Evolutionary conservation across 306 rosid genomes (phyloP).

Genomic region (Acmispon strigosus): DNA sequence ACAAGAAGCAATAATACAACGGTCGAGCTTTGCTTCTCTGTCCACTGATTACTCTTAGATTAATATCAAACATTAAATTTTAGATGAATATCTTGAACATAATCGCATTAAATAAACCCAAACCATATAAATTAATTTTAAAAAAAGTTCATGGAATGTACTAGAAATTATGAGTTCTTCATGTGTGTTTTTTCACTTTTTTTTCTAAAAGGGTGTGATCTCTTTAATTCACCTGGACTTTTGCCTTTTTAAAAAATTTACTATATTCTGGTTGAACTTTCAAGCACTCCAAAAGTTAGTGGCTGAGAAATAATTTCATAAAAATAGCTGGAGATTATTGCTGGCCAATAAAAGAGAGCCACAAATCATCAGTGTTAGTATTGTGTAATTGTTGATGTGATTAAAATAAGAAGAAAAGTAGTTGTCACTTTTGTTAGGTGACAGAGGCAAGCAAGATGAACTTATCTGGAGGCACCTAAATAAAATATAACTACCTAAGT

Average conservation of each 20-base stretch:
- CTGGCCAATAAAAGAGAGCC: not conserved
- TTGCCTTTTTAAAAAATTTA: not conserved
- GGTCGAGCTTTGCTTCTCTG: not conserved
- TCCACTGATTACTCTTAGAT: not conserved
- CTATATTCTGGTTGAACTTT: not conserved
- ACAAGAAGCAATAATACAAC: not conserved
- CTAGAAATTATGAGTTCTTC: not conserved
- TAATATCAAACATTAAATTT: not conserved
- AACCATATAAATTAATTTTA: not conserved
- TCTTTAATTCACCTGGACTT: not conserved
- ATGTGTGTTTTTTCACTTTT: too few species aligned
- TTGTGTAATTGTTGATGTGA: constrained; percentile 3
- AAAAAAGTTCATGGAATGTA: not conserved
- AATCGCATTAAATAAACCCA: not conserved
- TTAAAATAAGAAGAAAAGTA: constrained; percentile 18
- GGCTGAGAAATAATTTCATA: constrained; percentile 1
- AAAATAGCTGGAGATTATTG: not conserved
- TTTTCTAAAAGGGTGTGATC: not conserved
- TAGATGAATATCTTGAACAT: not conserved
- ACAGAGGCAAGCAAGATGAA: constrained; percentile 47
- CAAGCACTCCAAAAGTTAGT: not conserved
- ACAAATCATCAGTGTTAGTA: not conserved
- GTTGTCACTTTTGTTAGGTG: constrained; percentile 42
- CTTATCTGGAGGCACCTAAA: constrained; percentile 50
- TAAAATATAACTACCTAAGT: too few species aligned